phyloP scores from a whole-genome alignment of 2,329 filamentous ascomycete species.

The Tolypocladium guangdongense region DNA sequence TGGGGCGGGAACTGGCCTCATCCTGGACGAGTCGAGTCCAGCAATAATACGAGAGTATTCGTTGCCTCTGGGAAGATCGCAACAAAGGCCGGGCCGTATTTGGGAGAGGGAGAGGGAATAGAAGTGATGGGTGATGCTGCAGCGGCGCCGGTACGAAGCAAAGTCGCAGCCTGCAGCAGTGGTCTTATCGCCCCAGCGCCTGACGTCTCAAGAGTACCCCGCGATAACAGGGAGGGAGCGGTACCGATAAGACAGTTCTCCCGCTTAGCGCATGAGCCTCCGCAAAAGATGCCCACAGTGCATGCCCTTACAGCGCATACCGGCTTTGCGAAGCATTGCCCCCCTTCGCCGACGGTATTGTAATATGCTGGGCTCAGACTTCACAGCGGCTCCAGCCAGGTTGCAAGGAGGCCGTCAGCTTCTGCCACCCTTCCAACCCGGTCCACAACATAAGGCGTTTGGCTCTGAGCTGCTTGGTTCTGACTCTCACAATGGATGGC shows the following conservation, averaged over 20 bases:
- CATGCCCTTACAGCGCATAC: background rate
- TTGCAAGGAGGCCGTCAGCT: background rate
- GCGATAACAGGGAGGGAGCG: background rate
- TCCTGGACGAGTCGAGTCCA: conserved; percentile 1
- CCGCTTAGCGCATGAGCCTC: background rate
- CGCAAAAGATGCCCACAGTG: background rate
- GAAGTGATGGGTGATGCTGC: background rate
- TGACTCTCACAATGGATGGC: conserved; percentile 60
- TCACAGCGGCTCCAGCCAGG: background rate
- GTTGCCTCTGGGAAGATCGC: background rate
- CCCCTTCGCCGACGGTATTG: conserved; percentile 2
- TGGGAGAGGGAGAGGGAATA: background rate
- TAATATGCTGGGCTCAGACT: background rate
- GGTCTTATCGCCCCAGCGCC: background rate
- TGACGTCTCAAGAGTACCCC: background rate
- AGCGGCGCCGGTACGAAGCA: background rate
- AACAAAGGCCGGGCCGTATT: background rate
- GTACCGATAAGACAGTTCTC: background rate
- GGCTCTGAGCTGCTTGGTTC: background rate
- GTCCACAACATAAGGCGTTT: background rate
- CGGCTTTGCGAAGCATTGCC: conserved; percentile 1
- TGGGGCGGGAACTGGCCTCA: conserved; percentile 8
- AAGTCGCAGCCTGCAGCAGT: background rate
- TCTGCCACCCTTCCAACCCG: background rate
- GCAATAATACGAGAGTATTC: background rate